Evolutionary conservation across 2,329 filamentous ascomycete species (phyloP).

Genomic region (Colletotrichum limetticola): DNA sequence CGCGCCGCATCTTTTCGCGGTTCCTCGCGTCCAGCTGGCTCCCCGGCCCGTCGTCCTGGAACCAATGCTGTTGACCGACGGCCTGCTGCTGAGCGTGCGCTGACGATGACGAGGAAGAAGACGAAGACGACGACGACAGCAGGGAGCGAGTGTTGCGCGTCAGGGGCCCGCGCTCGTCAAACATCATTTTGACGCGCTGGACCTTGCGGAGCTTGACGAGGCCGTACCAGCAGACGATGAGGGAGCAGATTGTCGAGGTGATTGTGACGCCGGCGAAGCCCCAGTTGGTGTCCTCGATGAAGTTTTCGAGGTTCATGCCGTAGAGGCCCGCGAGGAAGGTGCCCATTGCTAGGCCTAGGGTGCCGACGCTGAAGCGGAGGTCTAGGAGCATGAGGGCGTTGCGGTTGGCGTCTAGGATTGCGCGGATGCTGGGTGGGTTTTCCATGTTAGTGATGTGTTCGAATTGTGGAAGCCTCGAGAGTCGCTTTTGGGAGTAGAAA

Average conservation of each 20-base stretch:
- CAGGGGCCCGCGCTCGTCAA: conserved; percentile 52
- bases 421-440: conserved; percentile 75
- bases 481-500: conserved; percentile 16
- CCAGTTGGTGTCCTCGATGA: conserved; percentile 91
- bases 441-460: conserved; percentile 38
- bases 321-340: conserved; percentile 99
- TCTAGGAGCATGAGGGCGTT: conserved; percentile 98
- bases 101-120: neutral
- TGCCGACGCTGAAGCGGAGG: conserved; percentile 95
- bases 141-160: conserved; percentile 39
- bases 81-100: neutral
- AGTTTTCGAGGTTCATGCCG: conserved; percentile 99
- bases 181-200: conserved; percentile 87
- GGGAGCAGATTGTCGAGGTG: conserved; percentile 77
- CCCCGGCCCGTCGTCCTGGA: conserved; percentile 60
- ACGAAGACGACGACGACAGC: neutral
- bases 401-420: conserved; percentile 96
- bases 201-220: conserved; percentile 85
- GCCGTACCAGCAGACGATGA: conserved; percentile 85
- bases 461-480: neutral
- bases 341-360: conserved; percentile 91
- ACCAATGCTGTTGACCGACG: conserved; percentile 50
- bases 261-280: conserved; percentile 83
- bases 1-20: conserved; percentile 63
- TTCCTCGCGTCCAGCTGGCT: conserved; percentile 64